Conservation (phyloP, 2,329 filamentous ascomycete species). For the Chrysoporthe austroafricana region DNA sequence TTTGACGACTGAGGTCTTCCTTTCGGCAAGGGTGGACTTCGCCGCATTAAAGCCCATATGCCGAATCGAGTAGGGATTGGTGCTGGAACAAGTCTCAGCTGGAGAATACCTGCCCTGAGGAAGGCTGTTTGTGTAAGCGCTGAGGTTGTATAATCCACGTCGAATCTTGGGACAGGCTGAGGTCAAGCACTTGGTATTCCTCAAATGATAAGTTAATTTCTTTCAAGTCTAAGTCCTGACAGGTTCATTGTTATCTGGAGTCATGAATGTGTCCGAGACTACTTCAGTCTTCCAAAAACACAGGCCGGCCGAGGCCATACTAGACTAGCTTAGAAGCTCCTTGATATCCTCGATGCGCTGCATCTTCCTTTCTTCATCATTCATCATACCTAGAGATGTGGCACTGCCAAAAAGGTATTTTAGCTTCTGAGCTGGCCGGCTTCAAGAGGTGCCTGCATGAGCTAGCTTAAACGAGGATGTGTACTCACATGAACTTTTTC, state of each 20-base stretch:
- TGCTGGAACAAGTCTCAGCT: not conserved
- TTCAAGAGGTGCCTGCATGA: not conserved
- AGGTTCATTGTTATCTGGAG: not conserved
- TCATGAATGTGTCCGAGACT: not conserved
- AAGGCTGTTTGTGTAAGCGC: too few species aligned
- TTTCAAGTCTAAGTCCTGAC: not conserved
- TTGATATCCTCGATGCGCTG: slow-evolving; percentile 93
- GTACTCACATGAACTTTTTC: slow-evolving; percentile 90
- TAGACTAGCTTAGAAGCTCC: slow-evolving; percentile 71
- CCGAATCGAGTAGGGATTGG: not conserved
- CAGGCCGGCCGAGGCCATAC: too few species aligned
- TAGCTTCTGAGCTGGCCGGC: slow-evolving; percentile 25
- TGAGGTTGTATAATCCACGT: not conserved
- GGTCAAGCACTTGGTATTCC: not conserved
- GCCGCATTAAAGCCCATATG: not conserved
- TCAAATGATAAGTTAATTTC: not conserved
- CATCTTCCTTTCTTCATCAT: slow-evolving; percentile 87
- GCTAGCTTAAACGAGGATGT: not conserved
- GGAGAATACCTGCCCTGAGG: not conserved
- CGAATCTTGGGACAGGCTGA: not conserved
- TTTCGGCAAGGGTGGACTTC: not conserved
- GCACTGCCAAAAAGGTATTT: slow-evolving; percentile 60
- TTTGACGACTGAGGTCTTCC: not conserved
- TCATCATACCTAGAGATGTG: slow-evolving; percentile 93
- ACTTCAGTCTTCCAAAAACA: not conserved